These are phyloP conservation scores for Fonsecaea monophora DNA, from an alignment of 2,329 filamentous ascomycete genomes.

Conservation along the genomic window DNA sequence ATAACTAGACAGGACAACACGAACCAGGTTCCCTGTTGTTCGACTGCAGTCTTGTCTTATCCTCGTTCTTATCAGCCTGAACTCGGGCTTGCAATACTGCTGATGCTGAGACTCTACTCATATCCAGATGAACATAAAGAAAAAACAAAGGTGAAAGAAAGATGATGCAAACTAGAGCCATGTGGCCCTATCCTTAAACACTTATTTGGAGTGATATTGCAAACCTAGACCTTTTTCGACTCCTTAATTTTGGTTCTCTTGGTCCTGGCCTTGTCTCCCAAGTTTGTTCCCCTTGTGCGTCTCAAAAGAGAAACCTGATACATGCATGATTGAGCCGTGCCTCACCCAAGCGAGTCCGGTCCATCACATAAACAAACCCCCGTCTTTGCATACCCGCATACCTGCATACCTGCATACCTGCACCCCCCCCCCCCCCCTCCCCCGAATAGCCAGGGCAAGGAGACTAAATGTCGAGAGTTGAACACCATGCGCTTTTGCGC, in stretches of 20 bases:
- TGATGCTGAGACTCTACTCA: too few species aligned
- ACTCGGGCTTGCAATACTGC: too few species aligned
- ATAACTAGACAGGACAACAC: not conserved
- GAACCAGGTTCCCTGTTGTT: too few species aligned
- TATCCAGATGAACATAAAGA: too few species aligned
- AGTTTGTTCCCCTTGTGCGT: not conserved
- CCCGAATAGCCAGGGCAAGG: not conserved
- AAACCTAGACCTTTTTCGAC: not conserved
- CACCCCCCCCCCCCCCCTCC: too few species aligned
- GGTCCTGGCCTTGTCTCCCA: not conserved
- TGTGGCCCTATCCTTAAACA: not conserved
- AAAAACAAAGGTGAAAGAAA: not conserved
- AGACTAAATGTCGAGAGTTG: not conserved
- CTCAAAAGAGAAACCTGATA: not conserved
- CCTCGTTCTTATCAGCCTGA: too few species aligned
- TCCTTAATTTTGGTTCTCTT: not conserved
- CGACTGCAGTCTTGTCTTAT: too few species aligned
- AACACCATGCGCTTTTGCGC: conserved; percentile 5
- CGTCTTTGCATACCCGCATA: not conserved
- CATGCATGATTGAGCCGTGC: conserved; percentile 2
- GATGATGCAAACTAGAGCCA: not conserved
- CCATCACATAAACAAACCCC: not conserved
- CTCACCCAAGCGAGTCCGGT: not conserved
- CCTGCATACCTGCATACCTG: not conserved
- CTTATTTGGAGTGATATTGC: not conserved